Evolutionary conservation across 108 stramenopile species (phyloP).

Genomic region (Cyclotella atomus): DNA sequence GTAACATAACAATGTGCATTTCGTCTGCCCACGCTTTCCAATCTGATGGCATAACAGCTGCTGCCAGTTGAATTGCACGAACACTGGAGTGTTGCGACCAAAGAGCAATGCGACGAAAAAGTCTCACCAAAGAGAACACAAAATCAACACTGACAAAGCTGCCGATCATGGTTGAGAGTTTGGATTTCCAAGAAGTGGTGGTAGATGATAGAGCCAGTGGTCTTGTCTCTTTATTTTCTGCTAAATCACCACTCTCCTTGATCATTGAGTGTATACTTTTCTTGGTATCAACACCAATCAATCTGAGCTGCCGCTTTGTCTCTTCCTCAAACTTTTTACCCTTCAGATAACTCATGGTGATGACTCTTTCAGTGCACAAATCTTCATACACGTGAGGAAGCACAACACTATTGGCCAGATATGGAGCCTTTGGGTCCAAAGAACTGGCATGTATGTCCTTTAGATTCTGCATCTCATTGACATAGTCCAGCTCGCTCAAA

Average conservation of each 20-base stretch:
- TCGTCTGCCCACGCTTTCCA: constrained; percentile 71
- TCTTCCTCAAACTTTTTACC: constrained; percentile 80
- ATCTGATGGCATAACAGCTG: constrained; percentile 40
- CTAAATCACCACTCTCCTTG: constrained; percentile 14
- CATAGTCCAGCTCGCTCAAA: constrained; percentile 74
- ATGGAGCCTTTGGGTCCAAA: constrained; percentile 67
- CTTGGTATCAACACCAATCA: constrained; percentile 68
- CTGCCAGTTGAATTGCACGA: constrained; percentile 43
- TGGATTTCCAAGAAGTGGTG: constrained; percentile 33
- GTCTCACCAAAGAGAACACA: constrained; percentile 56
- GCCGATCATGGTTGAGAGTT: constrained; percentile 25
- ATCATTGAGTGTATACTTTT: constrained; percentile 52
- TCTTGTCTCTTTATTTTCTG: constrained; percentile 5
- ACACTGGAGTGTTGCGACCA: constrained; percentile 57
- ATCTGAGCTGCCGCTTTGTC: constrained; percentile 57
- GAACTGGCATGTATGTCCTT: constrained; percentile 61
- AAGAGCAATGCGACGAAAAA: constrained; percentile 45
- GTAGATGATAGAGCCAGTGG: constrained; percentile 16
- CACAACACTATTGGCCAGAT: constrained; percentile 52
- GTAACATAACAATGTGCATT: constrained; percentile 44
- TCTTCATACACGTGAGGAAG: constrained; percentile 61
- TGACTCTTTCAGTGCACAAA: constrained; percentile 62
- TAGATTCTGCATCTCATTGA: constrained; percentile 58
- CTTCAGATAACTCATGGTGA: constrained; percentile 79
- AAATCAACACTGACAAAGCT: constrained; percentile 64